Conservation (phyloP, 1,284 basidiomycete species). For the Trametes sp. region DNA sequence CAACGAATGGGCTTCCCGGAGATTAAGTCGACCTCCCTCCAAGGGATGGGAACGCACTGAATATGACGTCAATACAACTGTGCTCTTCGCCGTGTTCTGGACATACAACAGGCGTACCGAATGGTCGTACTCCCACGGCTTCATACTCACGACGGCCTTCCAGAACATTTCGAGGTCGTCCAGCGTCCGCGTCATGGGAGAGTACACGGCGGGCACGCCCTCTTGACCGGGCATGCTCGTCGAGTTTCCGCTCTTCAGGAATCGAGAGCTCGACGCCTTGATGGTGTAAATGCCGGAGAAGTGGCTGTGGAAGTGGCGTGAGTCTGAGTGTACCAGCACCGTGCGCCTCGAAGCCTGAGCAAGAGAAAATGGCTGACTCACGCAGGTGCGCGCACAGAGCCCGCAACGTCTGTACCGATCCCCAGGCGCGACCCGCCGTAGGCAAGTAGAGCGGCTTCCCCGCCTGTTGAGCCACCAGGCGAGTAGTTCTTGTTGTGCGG, state of each 20-base stretch:
- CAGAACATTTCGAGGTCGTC: conserved; percentile 44
- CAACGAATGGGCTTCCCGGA: conserved; percentile 50
- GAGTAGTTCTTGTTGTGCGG: conserved; percentile 66
- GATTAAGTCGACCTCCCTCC: conserved; percentile 55
- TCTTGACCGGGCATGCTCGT: conserved; percentile 67
- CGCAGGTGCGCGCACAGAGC: conserved; percentile 78
- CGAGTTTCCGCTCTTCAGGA: conserved; percentile 56
- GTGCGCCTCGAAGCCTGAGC: background rate
- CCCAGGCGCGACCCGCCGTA: conserved; percentile 76
- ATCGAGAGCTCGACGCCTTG: conserved; percentile 51
- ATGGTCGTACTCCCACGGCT: conserved; percentile 67
- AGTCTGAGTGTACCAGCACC: background rate
- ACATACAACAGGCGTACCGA: conserved; percentile 47
- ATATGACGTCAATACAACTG: conserved; percentile 1
- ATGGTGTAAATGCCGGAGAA: conserved; percentile 43
- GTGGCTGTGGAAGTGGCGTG: conserved; percentile 29
- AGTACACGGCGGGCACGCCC: conserved; percentile 42
- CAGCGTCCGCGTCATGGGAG: conserved; percentile 44
- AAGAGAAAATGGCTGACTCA: conserved; percentile 56
- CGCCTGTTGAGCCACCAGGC: conserved; percentile 75
- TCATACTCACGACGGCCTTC: conserved; percentile 59
- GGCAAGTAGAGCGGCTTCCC: conserved; percentile 74
- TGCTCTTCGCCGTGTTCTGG: background rate
- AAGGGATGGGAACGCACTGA: conserved; percentile 63
- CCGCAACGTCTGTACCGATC: conserved; percentile 77